Base-by-base conservation (phyloP, 345 rosid species). In the Eucalyptus viminalis region DNA sequence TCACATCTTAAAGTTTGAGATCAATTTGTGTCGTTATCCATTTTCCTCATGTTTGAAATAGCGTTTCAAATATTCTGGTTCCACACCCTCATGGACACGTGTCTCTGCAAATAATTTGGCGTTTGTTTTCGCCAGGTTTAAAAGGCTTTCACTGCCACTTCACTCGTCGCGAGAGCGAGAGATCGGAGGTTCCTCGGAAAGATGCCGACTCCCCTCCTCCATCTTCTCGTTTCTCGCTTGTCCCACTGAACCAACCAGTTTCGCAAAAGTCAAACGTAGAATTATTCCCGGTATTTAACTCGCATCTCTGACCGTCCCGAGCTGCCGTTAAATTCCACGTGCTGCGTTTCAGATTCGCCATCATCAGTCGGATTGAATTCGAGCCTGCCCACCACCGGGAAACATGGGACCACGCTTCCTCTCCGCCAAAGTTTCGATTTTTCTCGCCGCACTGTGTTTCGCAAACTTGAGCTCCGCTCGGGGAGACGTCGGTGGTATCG, bases 401-500 rank as follows among this genome's bases (percentile, higher is more conserved):
- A 76, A 76, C 81, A 87, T 87, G 88, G 81, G 45, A 21, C 47
- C 29, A 8, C n/a, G 60, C 44, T 62, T 51, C 31, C 65, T 86
- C 43, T 60, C 9, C 54, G 1, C 29, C 83, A 40, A 62, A 50
- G 88, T 49, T 11, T 49, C 86, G 5, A 25, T 89, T 7, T 19
- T 90, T 80, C 44, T 24, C 86, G 37, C 89, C 51, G 21, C 76
- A 11, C 49, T 92, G 53, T 91, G 91, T 88, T 86, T 91, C 86
- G 56, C 85, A 13, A 86, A 31, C 80, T 54, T 90, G 40, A 86
- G 87, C 90, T 88, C 54, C 21, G 89, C 87, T 65, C 86, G 87
- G 67, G 91, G 92, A 86, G 90, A 92, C 47, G 34, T 88, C 86
- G 86, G 91, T 90, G 97, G 90, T 45, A 65, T 88, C 4, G 94